Percentiles rank a stretch among this genome's conserved stretches.
phyloP scores from a whole-genome alignment of 129 eudicot genomes.

The Helianthus tuberosus region DNA sequence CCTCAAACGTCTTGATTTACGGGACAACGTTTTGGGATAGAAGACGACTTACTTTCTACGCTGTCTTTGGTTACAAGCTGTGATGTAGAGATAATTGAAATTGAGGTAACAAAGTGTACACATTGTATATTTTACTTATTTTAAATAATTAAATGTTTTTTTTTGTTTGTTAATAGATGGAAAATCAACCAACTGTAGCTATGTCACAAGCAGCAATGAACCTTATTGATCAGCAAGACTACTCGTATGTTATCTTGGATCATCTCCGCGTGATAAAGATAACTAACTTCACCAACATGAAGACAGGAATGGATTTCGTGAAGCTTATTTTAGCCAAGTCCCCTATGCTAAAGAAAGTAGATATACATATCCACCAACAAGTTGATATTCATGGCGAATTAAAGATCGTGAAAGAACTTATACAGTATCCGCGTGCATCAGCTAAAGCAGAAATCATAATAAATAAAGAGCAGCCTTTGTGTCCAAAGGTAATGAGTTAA shows the following conservation, averaged over 20 bases:
- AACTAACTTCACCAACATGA: not conserved
- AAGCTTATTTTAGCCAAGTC: not conserved
- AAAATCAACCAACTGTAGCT: constrained; percentile 3
- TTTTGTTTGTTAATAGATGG: constrained; percentile 8
- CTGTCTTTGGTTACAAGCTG: constrained; percentile 4
- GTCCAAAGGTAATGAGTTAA: too few species aligned
- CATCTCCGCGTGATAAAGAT: constrained; percentile 22
- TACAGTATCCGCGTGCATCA: constrained; percentile 8
- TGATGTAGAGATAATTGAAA: constrained; percentile 13
- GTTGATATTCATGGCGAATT: not conserved
- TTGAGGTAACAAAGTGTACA: not conserved
- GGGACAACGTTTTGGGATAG: not conserved
- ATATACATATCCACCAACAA: not conserved
- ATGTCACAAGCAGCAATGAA: constrained; percentile 15
- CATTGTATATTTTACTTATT: not conserved
- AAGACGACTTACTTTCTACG: not conserved
- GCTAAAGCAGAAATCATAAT: constrained; percentile 3
- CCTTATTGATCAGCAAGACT: constrained; percentile 15
- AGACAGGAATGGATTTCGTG: not conserved
- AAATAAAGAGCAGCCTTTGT: too few species aligned
- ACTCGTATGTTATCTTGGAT: constrained; percentile 14
- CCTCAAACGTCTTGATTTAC: constrained; percentile 5
- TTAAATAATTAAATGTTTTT: not conserved
- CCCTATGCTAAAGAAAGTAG: not conserved
- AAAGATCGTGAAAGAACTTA: constrained; percentile 1